A percentile compares a stretch with the other conserved stretches of the same genome.
Conservation (phyloP, 129 eudicot genomes). For the Mikania micrantha region DNA sequence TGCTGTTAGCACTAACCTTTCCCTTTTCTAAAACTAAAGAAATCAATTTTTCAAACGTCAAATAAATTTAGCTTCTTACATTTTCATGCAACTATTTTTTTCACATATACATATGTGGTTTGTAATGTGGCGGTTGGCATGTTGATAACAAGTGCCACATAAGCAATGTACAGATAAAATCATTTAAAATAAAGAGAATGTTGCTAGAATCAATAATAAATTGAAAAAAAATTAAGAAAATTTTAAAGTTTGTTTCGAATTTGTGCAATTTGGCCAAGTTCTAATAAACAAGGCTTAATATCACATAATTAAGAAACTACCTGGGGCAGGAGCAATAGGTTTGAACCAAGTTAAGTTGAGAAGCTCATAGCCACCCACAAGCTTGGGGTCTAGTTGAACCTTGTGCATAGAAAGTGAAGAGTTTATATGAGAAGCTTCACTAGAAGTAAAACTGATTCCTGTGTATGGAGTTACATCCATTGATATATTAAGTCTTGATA, state of each 20-base stretch:
- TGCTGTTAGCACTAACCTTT: background rate
- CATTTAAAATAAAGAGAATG: background rate
- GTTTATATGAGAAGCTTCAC: conserved; percentile 63
- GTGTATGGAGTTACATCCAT: conserved; percentile 80
- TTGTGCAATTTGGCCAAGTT: background rate
- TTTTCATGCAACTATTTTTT: background rate
- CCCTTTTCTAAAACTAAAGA: too few species aligned
- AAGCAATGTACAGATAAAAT: background rate
- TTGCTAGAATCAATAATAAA: background rate
- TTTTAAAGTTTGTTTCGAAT: background rate
- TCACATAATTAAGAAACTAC: conserved; percentile 35
- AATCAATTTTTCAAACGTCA: too few species aligned
- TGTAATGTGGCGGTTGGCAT: background rate
- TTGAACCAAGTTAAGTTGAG: conserved; percentile 87
- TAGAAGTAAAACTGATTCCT: conserved; percentile 64
- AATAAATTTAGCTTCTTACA: too few species aligned
- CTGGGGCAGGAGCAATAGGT: conserved; percentile 56
- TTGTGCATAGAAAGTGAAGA: conserved; percentile 67
- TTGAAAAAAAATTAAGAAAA: background rate
- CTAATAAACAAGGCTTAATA: background rate
- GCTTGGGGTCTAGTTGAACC: conserved; percentile 61
- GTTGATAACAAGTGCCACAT: background rate
- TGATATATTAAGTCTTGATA: conserved; percentile 84
- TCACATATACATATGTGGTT: background rate
- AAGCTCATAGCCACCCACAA: conserved; percentile 77